These are phyloP conservation scores for Alternaria panax DNA, from an alignment of 2,329 filamentous ascomycete species.

Conservation along the genomic window DNA sequence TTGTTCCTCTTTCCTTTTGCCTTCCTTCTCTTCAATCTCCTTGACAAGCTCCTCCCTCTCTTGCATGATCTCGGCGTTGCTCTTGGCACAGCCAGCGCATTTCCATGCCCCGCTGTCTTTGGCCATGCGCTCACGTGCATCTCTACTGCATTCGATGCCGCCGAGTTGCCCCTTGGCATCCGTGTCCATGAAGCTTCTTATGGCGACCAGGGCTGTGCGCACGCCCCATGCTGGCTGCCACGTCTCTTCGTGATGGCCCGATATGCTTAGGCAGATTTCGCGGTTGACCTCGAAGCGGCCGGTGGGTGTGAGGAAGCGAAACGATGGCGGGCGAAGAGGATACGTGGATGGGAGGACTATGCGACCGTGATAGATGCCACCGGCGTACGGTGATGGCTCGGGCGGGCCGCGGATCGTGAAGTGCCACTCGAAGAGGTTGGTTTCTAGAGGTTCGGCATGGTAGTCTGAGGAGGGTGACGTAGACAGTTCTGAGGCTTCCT, in stretches of 20 bases:
- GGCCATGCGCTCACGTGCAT: conserved; percentile 73
- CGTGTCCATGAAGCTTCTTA: conserved; percentile 92
- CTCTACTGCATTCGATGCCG: conserved; percentile 75
- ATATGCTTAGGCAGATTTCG: conserved; percentile 94
- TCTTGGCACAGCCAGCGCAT: conserved; percentile 74
- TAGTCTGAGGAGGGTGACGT: conserved; percentile 83
- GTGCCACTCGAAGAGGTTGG: conserved; percentile 97
- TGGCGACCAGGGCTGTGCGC: conserved; percentile 79
- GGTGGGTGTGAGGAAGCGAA: conserved; percentile 90
- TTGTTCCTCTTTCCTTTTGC: conserved; percentile 52
- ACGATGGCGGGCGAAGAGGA: conserved; percentile 89
- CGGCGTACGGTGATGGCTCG: conserved; percentile 74
- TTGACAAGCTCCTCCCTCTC: conserved; percentile 69
- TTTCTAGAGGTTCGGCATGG: conserved; percentile 82
- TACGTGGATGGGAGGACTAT: conserved; percentile 91
- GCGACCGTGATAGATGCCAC: conserved; percentile 92
- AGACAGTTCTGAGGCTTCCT: conserved; percentile 88
- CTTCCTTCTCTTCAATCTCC: conserved; percentile 55
- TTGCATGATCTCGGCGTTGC: conserved; percentile 75
- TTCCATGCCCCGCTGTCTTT: conserved; percentile 69
- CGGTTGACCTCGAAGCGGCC: conserved; percentile 96
- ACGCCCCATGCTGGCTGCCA: conserved; percentile 99
- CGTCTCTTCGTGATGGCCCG: conserved; percentile 94
- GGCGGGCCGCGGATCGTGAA: conserved; percentile 95
- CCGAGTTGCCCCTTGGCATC: conserved; percentile 88